Base-by-base conservation (phyloP, 306 rosid genomes). In the Corylus americana region DNA sequence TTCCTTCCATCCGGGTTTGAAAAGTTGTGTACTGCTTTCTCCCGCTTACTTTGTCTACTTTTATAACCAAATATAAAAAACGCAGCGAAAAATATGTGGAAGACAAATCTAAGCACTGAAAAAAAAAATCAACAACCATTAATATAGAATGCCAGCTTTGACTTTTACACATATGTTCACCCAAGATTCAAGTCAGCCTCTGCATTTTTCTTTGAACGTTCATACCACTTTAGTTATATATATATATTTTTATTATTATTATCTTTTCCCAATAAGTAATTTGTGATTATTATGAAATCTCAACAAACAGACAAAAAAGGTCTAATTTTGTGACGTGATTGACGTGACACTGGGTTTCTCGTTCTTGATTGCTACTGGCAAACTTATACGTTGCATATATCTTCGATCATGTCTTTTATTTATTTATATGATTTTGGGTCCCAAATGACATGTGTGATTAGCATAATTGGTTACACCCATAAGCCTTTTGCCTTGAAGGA, bases 271-370 rank as follows among this genome's bases (percentile, higher is more conserved):
- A 25, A 25, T 3, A 58, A 58, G 8, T 58, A 10, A 31, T 31
- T 31, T 31, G 35, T 31, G n/a, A 14, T 27, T 29, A 29, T 13
- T 13, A 39, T 68, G 35, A 53, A 79, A 59, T 31, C 29, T 44
- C 29, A 71, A 79, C 66, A 49, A 29, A 27, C 17, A 27, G 42
- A 61, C 71, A 66, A 39, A 35, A 20, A 66, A 77, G 66, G 81
- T 87, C 79, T 62, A 77, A 90, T 74, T 69, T 63, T 42, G 68
- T 78, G 87, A 91, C 82, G 82, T 49, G 55, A 69, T 49, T 27
- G 88, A 87, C 71, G 64, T 87, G 91, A 88, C 86, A 82, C 77
- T 83, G 87, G 85, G 87, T 79, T 78, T 82, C 71, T 75, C 76
- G 55, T 79, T 70, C 82, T 70, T 70, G 90, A 85, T 83, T 74